Base-by-base conservation (phyloP, 2,329 filamentous ascomycete species). In the Westerdykella aurantiaca region DNA sequence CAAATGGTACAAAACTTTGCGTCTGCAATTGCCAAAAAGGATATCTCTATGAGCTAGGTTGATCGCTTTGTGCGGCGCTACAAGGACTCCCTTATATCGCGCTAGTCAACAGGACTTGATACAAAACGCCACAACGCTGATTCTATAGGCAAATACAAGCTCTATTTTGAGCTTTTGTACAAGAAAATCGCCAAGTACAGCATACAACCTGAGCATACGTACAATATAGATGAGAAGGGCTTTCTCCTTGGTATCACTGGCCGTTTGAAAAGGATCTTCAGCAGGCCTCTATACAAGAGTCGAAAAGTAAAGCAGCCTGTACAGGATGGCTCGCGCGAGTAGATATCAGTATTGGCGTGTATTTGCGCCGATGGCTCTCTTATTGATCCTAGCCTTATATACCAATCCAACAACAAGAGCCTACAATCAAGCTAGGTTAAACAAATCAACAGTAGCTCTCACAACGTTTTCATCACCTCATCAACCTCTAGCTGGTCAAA, bases 91-190 rank as follows among this genome's bases (percentile, higher is more conserved):
- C 45, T 58, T 23, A 45, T 43, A 16, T 47, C 43, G 14, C 3
- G 41, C 39, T 58, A 44, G 46, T 42, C 50, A 21, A 38, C 47
- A 21, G 21, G 41, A 10, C 46, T 59, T 2, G 51, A 61, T 37
- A 14, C 17, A 13, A 41, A 33, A 23, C 38, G 53, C 18, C 35
- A 58, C 17, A 47, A 51, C 33, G 56, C 50, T 45, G 45, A 62
- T 45, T 52, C 35, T 41, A 25, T 11, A 7, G 6, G 31, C 17
- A 49, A 54, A 42, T 57, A 56, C 41, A 43, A 25, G 21, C 34
- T 40, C 5, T 57, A 55, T 14, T 58, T 58, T 42, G 33, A 34
- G 13, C 33, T 34, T 6, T 17, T 34, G 12, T 5, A 12, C 6
- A 5, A 34, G 6, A 34, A 34, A 13, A 34, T 34, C 12, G 16